Evolutionary conservation across 352 stramenopile species (phyloP).

Genomic region (Aphanomyces astaci): DNA sequence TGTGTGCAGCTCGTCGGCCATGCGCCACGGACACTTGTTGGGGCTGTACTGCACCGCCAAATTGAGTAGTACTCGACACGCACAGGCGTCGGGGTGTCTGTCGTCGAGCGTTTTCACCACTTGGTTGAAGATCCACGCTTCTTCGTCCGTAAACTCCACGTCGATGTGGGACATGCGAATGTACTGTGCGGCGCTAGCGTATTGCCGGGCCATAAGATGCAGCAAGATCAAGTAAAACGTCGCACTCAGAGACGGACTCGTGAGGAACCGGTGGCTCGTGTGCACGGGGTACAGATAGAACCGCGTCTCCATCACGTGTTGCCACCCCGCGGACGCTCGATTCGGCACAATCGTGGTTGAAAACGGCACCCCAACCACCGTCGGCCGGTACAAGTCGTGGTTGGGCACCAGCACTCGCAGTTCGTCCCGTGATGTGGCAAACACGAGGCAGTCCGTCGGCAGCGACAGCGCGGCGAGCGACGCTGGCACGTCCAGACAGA

Average conservation of each 20-base stretch:
- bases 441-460: constrained; percentile 52
- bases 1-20: constrained; percentile 64
- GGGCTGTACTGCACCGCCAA: constrained; percentile 85
- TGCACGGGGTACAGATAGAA: constrained; percentile 98
- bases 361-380: constrained; percentile 69
- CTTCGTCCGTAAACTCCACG: constrained; percentile 91
- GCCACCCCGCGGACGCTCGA: constrained; percentile 67
- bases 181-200: constrained; percentile 92
- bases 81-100: constrained; percentile 92
- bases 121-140: constrained; percentile 96
- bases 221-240: constrained; percentile 98
- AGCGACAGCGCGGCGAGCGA: constrained; percentile 33
- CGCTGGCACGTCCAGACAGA: constrained; percentile 38
- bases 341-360: constrained; percentile 69
- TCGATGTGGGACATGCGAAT: constrained; percentile 95
- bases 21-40: constrained; percentile 86
- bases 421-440: constrained; percentile 74
- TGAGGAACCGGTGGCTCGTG: constrained; percentile 90
- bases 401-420: constrained; percentile 73
- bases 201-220: constrained; percentile 93
- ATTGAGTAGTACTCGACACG: constrained; percentile 87
- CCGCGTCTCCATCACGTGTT: constrained; percentile 85
- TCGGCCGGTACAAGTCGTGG: constrained; percentile 73
- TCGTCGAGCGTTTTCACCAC: constrained; percentile 92
- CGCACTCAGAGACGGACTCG: constrained; percentile 93